Evolutionary conservation across 2,329 filamentous ascomycete species (phyloP).

Genomic region (Coniella lustricola): DNA sequence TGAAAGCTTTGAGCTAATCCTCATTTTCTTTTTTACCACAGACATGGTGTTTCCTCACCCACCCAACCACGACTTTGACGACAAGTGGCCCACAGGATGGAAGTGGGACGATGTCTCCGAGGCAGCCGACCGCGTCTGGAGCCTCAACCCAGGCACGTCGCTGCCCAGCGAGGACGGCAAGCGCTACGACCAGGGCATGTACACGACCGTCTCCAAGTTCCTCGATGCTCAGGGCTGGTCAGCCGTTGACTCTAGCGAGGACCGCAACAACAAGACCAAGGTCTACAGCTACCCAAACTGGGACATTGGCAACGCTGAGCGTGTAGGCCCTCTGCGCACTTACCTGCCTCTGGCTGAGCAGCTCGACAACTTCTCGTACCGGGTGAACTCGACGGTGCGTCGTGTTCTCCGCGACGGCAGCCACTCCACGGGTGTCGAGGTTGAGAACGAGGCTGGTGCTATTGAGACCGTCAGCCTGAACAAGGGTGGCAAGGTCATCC

Average conservation of each 20-base stretch:
- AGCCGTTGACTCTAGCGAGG: slow-evolving; percentile 15
- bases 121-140: slow-evolving; percentile 23
- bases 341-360: slow-evolving; percentile 20
- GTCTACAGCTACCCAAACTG: slow-evolving; percentile 16
- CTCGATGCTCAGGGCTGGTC: slow-evolving; percentile 16
- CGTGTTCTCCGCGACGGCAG: slow-evolving; percentile 19
- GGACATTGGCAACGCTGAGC: slow-evolving; percentile 15
- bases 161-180: slow-evolving; percentile 22
- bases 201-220: slow-evolving; percentile 13
- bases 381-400: slow-evolving; percentile 20
- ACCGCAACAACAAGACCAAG: slow-evolving; percentile 16
- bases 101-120: slow-evolving; percentile 21
- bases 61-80: slow-evolving; percentile 25
- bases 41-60: slow-evolving; percentile 21
- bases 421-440: slow-evolving; percentile 19
- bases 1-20: too few relatives aligned
- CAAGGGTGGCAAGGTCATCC: slow-evolving; percentile 18
- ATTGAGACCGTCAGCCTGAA: slow-evolving; percentile 20
- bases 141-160: slow-evolving; percentile 23
- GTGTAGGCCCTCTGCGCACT: slow-evolving; percentile 18
- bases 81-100: slow-evolving; percentile 26
- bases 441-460: slow-evolving; percentile 15
- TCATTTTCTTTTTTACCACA: background rate
- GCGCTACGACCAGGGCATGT: slow-evolving; percentile 15
- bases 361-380: slow-evolving; percentile 21